Evolutionary conservation across 2,329 filamentous ascomycete genomes (phyloP).

Genomic region (Colletotrichum navitas): DNA sequence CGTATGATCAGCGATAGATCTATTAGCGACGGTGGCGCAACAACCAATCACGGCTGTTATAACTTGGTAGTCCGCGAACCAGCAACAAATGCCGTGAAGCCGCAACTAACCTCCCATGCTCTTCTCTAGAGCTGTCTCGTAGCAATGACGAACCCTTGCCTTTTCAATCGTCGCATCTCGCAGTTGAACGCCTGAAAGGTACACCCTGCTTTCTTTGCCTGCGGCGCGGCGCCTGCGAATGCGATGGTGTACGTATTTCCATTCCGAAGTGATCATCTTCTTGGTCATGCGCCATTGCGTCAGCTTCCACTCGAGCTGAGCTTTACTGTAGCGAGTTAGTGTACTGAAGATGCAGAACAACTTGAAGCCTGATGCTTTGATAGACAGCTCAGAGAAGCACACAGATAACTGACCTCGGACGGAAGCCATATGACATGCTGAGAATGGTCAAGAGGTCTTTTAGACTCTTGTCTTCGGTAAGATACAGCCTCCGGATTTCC

Average conservation of each 20-base stretch:
- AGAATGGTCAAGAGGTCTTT: background rate
- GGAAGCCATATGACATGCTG: background rate
- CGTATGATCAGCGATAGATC: background rate
- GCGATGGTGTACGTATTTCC: background rate
- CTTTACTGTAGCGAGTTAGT: background rate
- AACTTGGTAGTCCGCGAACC: background rate
- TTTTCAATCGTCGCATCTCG: rapidly evolving
- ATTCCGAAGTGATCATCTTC: background rate
- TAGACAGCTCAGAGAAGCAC: background rate
- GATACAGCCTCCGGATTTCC: background rate
- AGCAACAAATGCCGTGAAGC: background rate
- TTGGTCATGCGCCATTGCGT: constrained; percentile 18
- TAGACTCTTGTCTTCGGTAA: background rate
- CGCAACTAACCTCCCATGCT: background rate
- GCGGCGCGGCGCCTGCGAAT: background rate
- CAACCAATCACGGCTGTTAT: background rate
- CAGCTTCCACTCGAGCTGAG: constrained; percentile 9
- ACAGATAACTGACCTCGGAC: background rate
- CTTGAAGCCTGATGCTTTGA: background rate
- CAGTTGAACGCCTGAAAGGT: constrained; percentile 8
- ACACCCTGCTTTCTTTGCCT: constrained; percentile 1
- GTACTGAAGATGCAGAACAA: background rate
- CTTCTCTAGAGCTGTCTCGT: constrained; percentile 2
- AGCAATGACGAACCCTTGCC: background rate
- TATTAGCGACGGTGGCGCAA: background rate